Base-by-base conservation (phyloP, 2,329 filamentous ascomycete genomes). In the Proliferodiscus dingleyae region DNA sequence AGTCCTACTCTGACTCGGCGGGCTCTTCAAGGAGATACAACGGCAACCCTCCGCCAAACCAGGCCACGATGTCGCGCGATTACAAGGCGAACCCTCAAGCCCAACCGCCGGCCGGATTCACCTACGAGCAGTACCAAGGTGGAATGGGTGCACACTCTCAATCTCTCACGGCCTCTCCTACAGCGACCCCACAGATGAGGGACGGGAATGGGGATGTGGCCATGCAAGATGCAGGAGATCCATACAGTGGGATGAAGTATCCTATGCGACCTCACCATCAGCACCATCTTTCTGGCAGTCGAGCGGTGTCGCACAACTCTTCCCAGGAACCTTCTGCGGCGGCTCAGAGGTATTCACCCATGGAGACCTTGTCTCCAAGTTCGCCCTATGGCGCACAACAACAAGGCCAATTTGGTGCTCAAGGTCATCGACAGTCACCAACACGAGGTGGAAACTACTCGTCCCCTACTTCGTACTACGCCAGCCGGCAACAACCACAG, bases 341-440 rank as follows among this genome's bases (percentile, higher is more conserved):
- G 46, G 87, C 89, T 49, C 87, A 94, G 66, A 82, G 90, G 63
- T 97, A 97, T 69, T 97, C 91, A 37, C 93, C 91, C 53, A 96
- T 96, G 90, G 91, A 95, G 65, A 79, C 81, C 13, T 72, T 94
- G 50, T 89, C 89, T 50, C 87, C 89, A 32, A 81, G 84, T 26
- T 85, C 87, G 45, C 83, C 89, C 26, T 94, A 94, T 69, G 77
- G 80, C 63, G 75, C 70, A 69, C 79, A 73, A 51, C 80, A 71
- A 62, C 72, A 54, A 63, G 72, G 73, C 57, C 70, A 69, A 23
- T 76, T 75, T 55, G 66, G 55, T 19, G 59, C 67, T 37, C 75
- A 77, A 53, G 61, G 60, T 16, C 73, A 78, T 56, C 81, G 87
- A 50, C 86, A 90, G 64, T 96, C 90, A 52, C 91, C 91, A 32